phyloP scores from a whole-genome alignment of 371 early-diverging fungal genomes.

The Mucor velutinosus region DNA sequence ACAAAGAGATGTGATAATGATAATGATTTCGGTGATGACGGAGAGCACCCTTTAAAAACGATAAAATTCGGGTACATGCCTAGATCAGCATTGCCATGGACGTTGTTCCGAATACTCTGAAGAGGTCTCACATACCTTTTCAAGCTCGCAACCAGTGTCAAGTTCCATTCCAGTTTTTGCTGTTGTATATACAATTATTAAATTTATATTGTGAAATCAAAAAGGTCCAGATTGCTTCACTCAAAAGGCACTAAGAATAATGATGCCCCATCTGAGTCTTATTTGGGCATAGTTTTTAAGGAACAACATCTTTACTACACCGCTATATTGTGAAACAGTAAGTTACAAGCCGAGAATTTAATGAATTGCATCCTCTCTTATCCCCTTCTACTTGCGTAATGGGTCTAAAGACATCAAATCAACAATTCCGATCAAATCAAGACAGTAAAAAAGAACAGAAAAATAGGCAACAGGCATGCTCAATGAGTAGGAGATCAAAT shows the following conservation, averaged over 20 bases:
- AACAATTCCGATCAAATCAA: not conserved
- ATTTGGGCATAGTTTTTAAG: not conserved
- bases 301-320: not conserved
- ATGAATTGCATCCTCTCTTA: not conserved
- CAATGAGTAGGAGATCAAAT: not conserved
- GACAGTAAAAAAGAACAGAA: not conserved
- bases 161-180: not conserved
- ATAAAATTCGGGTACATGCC: constrained; percentile 4
- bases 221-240: not conserved
- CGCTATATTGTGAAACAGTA: not conserved
- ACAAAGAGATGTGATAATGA: not conserved
- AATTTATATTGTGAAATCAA: not conserved
- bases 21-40: not conserved
- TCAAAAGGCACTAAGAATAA: not conserved
- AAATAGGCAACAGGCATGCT: not conserved
- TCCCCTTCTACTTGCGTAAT: not conserved
- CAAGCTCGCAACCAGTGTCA: not conserved
- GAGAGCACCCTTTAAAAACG: not conserved
- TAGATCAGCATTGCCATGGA: not conserved
- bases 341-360: not conserved
- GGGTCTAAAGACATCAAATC: not conserved
- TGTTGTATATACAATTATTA: not conserved
- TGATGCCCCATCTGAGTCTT: not conserved
- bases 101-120: not conserved
- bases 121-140: not conserved